Base-by-base conservation (phyloP, 371 early-diverging fungal genomes). In the Mortierella sp. region DNA sequence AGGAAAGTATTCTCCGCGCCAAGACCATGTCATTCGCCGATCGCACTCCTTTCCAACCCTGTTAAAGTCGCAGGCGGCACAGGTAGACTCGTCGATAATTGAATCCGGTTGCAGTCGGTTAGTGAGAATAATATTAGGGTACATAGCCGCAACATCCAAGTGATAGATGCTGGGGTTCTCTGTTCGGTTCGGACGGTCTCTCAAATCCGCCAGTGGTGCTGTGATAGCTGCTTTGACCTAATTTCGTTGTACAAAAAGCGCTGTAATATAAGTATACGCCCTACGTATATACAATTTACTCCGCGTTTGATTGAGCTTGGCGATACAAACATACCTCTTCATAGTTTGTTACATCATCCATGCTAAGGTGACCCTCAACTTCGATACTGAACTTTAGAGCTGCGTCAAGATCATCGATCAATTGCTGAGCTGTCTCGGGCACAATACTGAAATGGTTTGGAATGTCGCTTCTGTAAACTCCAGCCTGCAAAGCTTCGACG, bases 131-230 rank as follows among this genome's bases (percentile, higher is more conserved):
- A 99, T 99, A 83, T 99, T 99, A 20, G 99, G 99, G 84, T 99
- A 99, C 99, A 99, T 99, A 32, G 99, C 99, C 0, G 97, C 99
- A 4, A 99, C 99, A 86, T 99, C 99, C 87, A 99, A 90, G 83
- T 99, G 99, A 86, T 99, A 99, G 66, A 99, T 97, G 9, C 95
- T 86, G 1, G 99, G 99, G 16, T 87, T 84, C 66, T 95, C 95
- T n/a, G 86, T 80, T 18, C 94, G 90, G 40, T 88, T 88, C 4
- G 97, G 96, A 5, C 81, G 84, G 66, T 96, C 94, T 20, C 94
- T 87, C 5, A 98, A 84, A 5, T 86, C 89, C 51, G 84, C 87
- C 5, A 97, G 86, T 28, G 90, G 81, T 5, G 81, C 75, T 0
- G 90, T 73, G 49, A 95, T 95, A n/a, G 85, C 65, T 18, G 78